Conservation (phyloP, 2,329 filamentous ascomycete species). For the Colletotrichum neosansevieriae region DNA sequence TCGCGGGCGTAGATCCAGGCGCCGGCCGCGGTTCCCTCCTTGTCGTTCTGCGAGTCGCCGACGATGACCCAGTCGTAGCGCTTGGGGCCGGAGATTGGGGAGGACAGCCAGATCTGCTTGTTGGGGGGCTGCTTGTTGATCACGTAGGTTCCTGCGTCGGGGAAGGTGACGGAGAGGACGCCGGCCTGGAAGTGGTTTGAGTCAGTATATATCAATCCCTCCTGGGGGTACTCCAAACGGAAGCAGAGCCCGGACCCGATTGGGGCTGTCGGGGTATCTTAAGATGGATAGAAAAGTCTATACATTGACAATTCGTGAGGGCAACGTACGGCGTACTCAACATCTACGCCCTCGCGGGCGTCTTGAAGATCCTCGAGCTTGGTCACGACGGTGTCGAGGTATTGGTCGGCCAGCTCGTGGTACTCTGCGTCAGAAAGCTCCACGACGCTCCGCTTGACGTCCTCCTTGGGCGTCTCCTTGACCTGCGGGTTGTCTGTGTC, state of each 20-base stretch:
- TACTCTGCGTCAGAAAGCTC: slow-evolving; percentile 79
- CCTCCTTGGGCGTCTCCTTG: slow-evolving; percentile 55
- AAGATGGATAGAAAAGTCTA: background rate
- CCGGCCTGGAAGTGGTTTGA: slow-evolving; percentile 71
- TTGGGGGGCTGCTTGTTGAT: slow-evolving; percentile 99
- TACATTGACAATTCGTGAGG: too few species aligned
- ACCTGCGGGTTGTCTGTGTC: slow-evolving; percentile 65
- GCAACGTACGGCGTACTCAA: slow-evolving; percentile 84
- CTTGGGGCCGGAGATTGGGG: slow-evolving; percentile 90
- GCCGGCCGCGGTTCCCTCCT: slow-evolving; percentile 79
- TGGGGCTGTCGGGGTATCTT: background rate
- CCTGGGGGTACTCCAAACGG: too few species aligned
- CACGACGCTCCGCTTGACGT: slow-evolving; percentile 61
- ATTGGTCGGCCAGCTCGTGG: slow-evolving; percentile 81
- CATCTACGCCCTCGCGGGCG: slow-evolving; percentile 79
- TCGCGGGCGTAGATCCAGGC: slow-evolving; percentile 92
- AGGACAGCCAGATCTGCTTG: slow-evolving; percentile 97
- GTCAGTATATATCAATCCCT: slow-evolving; percentile 12
- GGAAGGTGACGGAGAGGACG: slow-evolving; percentile 81
- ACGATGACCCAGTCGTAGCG: slow-evolving; percentile 89
- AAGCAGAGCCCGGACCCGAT: slow-evolving; percentile 35
- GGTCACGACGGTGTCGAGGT: slow-evolving; percentile 69
- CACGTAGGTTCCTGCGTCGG: slow-evolving; percentile 83
- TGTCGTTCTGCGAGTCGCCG: slow-evolving; percentile 80
- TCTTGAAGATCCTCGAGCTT: slow-evolving; percentile 83